Evolutionary conservation across 169 alveolate species (phyloP), one percentile per base, ranked within the genome.

Genomic region (Cyclospora cayetanensis): DNA sequence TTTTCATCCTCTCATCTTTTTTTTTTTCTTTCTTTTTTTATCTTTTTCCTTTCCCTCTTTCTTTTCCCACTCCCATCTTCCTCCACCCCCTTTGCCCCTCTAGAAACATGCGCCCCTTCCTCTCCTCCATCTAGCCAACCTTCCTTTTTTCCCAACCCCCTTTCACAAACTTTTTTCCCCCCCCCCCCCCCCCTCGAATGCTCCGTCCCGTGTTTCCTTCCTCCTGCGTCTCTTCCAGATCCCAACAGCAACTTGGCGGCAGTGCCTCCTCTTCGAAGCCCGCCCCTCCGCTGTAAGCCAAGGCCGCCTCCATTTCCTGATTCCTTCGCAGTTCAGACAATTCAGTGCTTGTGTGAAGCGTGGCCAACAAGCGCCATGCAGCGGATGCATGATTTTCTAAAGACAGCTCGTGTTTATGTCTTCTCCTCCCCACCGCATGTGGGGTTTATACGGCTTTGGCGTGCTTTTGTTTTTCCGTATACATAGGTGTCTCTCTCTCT

Each of bases 371-470:
- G 55, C 55, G 22, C 15, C 15, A 7, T 46, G 55, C 55, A 46
- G 55, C 55, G 55, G 55, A 7, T 46, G n/a, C n/a, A n/a, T n/a
- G n/a, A 46, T 7, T 15, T 15, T 15, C 55, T 7, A 46, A 46
- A 15, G 22, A 46, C 22, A 46, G 15, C 22, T 15, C 22, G 22
- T 15, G 55, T 46, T 15, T 7, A 46, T 15, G 55, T 15, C 22
- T 46, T 46, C 35, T 35, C 41, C 34, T 65, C 39, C 34, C 39
- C 18, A 4, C 2, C 29, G 12, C 43, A 18, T 65, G n/a, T n/a
- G 12, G 39, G 76, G 37, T 65, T 65, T 65, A 65, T 65, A 65
- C 43, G 76, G 76, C 31, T 65, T 65, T 27, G 76, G 76, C n/a
- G n/a, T n/a, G n/a, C n/a, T n/a, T n/a, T n/a, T n/a, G n/a, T n/a